Percentiles rank a stretch among this genome's conserved stretches.
These are phyloP conservation scores for Eucalyptus polyanthemos DNA, from an alignment of 345 rosid genomes.

Conservation along the genomic window DNA sequence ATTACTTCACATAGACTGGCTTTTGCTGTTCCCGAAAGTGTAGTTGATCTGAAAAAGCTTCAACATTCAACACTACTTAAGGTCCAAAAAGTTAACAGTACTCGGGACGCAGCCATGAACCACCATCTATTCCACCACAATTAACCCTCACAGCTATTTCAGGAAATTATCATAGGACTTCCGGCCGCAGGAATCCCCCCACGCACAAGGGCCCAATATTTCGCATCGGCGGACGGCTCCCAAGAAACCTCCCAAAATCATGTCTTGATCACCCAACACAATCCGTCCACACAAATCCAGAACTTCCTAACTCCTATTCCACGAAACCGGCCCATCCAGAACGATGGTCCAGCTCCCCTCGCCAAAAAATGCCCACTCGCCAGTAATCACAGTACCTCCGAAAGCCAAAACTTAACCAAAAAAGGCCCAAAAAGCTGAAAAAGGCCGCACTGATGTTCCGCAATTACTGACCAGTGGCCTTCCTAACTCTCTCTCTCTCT, in stretches of 20 bases:
- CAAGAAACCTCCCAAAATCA: background rate
- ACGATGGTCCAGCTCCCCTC: background rate
- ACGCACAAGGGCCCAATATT: background rate
- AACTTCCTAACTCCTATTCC: too few species aligned
- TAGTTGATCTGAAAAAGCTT: background rate
- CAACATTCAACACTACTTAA: background rate
- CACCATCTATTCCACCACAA: background rate
- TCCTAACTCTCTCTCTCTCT: background rate
- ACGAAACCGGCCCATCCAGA: too few species aligned
- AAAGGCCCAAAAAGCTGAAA: background rate
- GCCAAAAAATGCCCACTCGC: too few species aligned
- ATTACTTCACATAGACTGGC: background rate
- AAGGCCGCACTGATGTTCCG: background rate
- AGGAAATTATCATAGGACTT: background rate
- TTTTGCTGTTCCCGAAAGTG: background rate
- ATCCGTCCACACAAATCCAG: too few species aligned
- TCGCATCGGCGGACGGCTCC: background rate
- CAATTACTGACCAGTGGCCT: background rate
- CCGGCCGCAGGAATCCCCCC: background rate
- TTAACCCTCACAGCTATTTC: background rate
- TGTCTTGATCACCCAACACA: too few species aligned
- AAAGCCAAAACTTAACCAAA: too few species aligned
- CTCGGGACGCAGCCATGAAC: background rate
- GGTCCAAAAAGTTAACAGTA: background rate
- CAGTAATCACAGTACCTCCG: too few species aligned